Percentiles rank a stretch among this genome's conserved stretches.
These are phyloP conservation scores for Paecilomyces sp. DNA, from an alignment of 2,329 filamentous ascomycete species.

Conservation along the genomic window DNA sequence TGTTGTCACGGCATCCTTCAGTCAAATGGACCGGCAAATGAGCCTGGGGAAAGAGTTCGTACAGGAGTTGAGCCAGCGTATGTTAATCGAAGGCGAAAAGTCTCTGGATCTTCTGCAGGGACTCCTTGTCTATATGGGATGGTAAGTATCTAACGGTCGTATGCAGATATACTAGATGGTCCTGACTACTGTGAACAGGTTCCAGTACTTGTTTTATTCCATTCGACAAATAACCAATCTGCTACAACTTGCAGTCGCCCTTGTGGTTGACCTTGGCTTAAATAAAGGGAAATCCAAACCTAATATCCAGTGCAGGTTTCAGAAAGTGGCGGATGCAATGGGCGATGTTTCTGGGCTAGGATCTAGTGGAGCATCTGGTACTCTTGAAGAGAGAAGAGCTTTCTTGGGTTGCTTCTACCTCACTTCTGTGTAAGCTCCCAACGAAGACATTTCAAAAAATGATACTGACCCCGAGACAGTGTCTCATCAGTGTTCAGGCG, in stretches of 20 bases:
- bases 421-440: background rate
- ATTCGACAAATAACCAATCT: slow-evolving; percentile 15
- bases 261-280: slow-evolving; percentile 22
- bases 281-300: slow-evolving; percentile 4
- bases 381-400: slow-evolving; percentile 1
- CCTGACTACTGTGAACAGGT: background rate
- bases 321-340: slow-evolving; percentile 1
- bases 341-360: background rate
- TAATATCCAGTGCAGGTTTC: background rate
- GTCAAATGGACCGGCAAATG: slow-evolving; percentile 16
- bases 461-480: background rate
- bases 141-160: slow-evolving; percentile 9
- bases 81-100: slow-evolving; percentile 20
- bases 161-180: background rate
- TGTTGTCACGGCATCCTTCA: slow-evolving; percentile 16
- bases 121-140: slow-evolving; percentile 22
- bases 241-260: slow-evolving; percentile 22
- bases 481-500: background rate
- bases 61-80: slow-evolving; percentile 16
- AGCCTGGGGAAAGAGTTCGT: slow-evolving; percentile 16
- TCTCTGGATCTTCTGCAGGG: slow-evolving; percentile 27
- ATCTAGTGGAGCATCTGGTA: background rate
- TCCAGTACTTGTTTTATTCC: background rate
- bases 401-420: slow-evolving; percentile 5
- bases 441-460: background rate